These are phyloP conservation scores for Taxawa tesnikishii DNA, from an alignment of 2,329 filamentous ascomycete genomes.

Conservation along the genomic window DNA sequence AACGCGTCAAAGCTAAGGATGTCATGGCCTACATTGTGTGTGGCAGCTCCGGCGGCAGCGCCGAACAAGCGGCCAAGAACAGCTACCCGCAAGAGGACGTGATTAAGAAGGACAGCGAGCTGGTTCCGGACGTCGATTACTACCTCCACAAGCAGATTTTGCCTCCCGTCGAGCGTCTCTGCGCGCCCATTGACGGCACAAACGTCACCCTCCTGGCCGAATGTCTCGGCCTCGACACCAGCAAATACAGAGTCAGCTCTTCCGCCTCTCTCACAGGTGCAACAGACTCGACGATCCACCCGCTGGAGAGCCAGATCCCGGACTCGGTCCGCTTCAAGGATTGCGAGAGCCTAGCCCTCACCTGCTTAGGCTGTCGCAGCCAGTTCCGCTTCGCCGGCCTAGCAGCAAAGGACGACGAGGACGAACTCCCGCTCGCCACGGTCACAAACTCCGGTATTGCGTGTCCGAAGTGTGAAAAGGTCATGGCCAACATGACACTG, in stretches of 20 bases:
- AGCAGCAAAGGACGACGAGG: slow-evolving; percentile 16
- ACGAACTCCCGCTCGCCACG: slow-evolving; percentile 33
- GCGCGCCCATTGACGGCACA: slow-evolving; percentile 87
- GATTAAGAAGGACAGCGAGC: slow-evolving; percentile 58
- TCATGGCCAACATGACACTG: slow-evolving; percentile 59
- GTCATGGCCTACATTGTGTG: slow-evolving; percentile 96
- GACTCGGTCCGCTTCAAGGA: slow-evolving; percentile 82
- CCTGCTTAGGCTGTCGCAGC: slow-evolving; percentile 69
- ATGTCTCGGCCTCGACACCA: slow-evolving; percentile 81
- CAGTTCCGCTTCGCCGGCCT: slow-evolving; percentile 68
- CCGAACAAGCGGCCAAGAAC: slow-evolving; percentile 69
- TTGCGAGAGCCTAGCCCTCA: slow-evolving; percentile 62
- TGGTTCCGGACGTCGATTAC: slow-evolving; percentile 90
- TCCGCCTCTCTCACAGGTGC: slow-evolving; percentile 42
- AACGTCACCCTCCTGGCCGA: slow-evolving; percentile 83
- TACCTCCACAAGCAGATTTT: slow-evolving; percentile 98
- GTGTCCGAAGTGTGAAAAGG: slow-evolving; percentile 57
- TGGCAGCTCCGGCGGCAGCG: slow-evolving; percentile 47
- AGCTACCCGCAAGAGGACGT: slow-evolving; percentile 81
- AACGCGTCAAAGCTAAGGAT: slow-evolving; percentile 80
- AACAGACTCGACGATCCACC: slow-evolving; percentile 55
- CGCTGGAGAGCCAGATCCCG: slow-evolving; percentile 86
- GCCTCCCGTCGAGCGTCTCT: slow-evolving; percentile 92
- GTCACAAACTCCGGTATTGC: slow-evolving; percentile 63
- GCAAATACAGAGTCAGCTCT: slow-evolving; percentile 67